These are phyloP conservation scores for Cunninghamia lanceolata DNA, from an alignment of 75 land plant genomes.

Conservation along the genomic window DNA sequence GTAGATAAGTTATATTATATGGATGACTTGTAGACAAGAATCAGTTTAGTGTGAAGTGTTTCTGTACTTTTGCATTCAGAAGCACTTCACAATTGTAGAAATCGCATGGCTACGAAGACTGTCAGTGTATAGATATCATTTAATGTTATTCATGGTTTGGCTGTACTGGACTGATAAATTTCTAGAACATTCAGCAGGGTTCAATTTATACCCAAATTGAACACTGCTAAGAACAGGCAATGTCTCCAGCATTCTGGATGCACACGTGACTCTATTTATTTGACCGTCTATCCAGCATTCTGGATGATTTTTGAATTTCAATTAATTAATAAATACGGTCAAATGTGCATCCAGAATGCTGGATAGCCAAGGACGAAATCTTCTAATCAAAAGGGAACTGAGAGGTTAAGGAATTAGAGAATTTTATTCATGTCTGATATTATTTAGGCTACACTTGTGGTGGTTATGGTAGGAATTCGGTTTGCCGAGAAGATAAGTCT, in stretches of 20 bases:
- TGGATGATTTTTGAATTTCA: no score
- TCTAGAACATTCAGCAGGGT: background rate
- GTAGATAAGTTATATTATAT: background rate
- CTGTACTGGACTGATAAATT: background rate
- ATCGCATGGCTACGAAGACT: no score
- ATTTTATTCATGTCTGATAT: background rate
- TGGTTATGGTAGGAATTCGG: background rate
- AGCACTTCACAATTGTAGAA: no score
- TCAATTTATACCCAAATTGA: background rate
- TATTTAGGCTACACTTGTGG: background rate
- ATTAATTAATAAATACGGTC: no score
- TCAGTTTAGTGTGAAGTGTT: no score
- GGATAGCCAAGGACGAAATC: background rate
- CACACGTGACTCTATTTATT: no score
- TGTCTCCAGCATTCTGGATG: no score
- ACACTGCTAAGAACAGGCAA: background rate
- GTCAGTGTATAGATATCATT: background rate
- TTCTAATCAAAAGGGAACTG: background rate
- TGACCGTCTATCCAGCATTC: no score
- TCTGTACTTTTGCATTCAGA: no score
- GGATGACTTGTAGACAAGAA: background rate
- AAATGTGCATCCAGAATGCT: no score
- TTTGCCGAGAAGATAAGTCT: background rate
- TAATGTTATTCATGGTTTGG: background rate
- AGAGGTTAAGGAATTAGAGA: background rate